Conservation (phyloP, 164 flowering plant species). For the Liriodendron chinense region DNA sequence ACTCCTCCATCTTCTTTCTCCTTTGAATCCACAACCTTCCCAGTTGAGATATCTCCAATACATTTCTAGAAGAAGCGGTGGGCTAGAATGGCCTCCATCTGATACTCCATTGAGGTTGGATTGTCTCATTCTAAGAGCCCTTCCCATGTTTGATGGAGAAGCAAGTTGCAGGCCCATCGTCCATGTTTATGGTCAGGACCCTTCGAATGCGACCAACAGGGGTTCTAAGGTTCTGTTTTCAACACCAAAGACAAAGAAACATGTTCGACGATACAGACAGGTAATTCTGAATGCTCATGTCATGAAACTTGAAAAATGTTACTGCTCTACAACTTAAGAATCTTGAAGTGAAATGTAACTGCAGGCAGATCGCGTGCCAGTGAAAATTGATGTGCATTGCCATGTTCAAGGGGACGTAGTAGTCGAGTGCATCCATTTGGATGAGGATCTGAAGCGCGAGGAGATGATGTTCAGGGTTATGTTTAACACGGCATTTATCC, state of each 20-base stretch:
- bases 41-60: constrained; percentile 93
- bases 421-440: constrained; percentile 79
- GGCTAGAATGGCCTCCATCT: constrained; percentile 79
- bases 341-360: constrained; percentile 17
- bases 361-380: constrained; percentile 68
- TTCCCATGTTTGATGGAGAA: constrained; percentile 64
- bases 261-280: constrained; percentile 45
- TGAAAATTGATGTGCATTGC: constrained; percentile 67
- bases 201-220: constrained; percentile 44
- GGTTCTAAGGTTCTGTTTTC: constrained; percentile 73
- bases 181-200: constrained; percentile 83
- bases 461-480: constrained; percentile 79
- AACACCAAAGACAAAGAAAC: constrained; percentile 52
- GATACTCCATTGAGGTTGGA: constrained; percentile 70
- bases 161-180: constrained; percentile 78
- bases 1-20: constrained; percentile 73
- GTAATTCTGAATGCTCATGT: constrained; percentile 30
- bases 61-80: constrained; percentile 72
- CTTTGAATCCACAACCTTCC: constrained; percentile 90
- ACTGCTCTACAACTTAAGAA: not conserved
- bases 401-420: constrained; percentile 93
- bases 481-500: constrained; percentile 85
- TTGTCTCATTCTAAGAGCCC: constrained; percentile 62
- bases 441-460: constrained; percentile 62
- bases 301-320: not conserved